Evolutionary conservation across 2,329 filamentous ascomycete genomes (phyloP).

Genomic region (Trichoderma guizhouense): DNA sequence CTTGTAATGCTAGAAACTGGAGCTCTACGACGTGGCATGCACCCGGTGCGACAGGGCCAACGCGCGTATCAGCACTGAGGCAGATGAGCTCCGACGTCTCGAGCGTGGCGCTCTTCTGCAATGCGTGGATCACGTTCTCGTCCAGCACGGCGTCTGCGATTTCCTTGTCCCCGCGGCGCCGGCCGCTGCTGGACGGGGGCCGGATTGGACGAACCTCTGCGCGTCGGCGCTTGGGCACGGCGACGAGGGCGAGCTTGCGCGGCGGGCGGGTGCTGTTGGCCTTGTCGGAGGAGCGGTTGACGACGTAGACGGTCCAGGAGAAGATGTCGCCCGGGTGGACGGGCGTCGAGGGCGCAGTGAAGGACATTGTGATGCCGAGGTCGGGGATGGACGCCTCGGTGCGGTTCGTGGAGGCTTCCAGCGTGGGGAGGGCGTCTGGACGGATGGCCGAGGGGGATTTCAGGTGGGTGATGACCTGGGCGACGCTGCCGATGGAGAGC

Average conservation of each 20-base stretch:
- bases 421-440: constrained; percentile 57
- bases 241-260: constrained; percentile 68
- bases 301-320: constrained; percentile 69
- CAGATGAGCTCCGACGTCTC: constrained; percentile 69
- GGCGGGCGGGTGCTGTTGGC: constrained; percentile 36
- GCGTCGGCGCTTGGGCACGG: constrained; percentile 62
- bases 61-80: constrained; percentile 68
- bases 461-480: constrained; percentile 52
- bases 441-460: constrained; percentile 55
- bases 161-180: constrained; percentile 36
- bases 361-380: constrained; percentile 72
- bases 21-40: constrained; percentile 73
- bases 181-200: constrained; percentile 48
- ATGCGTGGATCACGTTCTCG: constrained; percentile 67
- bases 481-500: constrained; percentile 56
- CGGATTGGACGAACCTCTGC: constrained; percentile 52
- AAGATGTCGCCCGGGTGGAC: constrained; percentile 66
- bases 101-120: constrained; percentile 62
- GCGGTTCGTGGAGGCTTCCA: constrained; percentile 51
- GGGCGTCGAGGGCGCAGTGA: constrained; percentile 56
- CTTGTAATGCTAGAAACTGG: constrained; percentile 64
- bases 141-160: constrained; percentile 67
- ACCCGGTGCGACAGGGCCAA: constrained; percentile 68
- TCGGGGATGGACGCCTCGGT: constrained; percentile 51
- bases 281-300: constrained; percentile 61